phyloP scores from a whole-genome alignment of 805 yeast species.

The Sungouiozyma ichnusensis region DNA sequence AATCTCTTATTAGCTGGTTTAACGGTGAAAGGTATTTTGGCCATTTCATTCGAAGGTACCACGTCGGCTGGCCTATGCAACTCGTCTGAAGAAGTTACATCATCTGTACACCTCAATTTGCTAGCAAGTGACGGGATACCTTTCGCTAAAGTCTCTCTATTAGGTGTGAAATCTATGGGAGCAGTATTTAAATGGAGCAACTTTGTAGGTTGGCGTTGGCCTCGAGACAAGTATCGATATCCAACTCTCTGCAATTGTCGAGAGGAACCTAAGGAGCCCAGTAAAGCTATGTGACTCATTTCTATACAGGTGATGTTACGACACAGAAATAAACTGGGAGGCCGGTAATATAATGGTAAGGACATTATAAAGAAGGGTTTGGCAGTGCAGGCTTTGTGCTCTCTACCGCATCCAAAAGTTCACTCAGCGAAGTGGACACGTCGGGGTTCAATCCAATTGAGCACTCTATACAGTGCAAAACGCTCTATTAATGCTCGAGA shows the following conservation, averaged over 20 bases:
- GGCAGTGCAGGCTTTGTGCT: not conserved
- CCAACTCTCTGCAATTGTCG: not conserved
- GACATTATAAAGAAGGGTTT: not conserved
- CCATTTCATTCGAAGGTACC: too few relatives aligned
- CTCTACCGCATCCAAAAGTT: not conserved
- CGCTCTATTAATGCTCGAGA: too few relatives aligned
- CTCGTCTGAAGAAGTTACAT: constrained; percentile 9
- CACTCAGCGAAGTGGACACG: too few relatives aligned
- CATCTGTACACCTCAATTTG: constrained; percentile 28
- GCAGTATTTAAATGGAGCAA: constrained; percentile 23
- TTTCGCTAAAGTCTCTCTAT: constrained; percentile 9
- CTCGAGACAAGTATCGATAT: not conserved
- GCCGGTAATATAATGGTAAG: not conserved
- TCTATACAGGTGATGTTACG: too few relatives aligned
- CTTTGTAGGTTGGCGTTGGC: not conserved
- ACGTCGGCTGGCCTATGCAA: constrained; percentile 28
- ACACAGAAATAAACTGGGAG: not conserved
- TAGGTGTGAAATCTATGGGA: constrained; percentile 32
- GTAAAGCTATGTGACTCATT: too few relatives aligned
- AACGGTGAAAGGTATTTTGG: too few relatives aligned
- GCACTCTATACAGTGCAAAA: too few relatives aligned
- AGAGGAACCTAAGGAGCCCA: not conserved
- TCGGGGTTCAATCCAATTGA: too few relatives aligned
- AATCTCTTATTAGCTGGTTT: constrained; percentile 29
- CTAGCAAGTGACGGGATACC: constrained; percentile 5